Conservation (phyloP, 2,329 filamentous ascomycete species). For the Hymenoscyphus fructigenus region DNA sequence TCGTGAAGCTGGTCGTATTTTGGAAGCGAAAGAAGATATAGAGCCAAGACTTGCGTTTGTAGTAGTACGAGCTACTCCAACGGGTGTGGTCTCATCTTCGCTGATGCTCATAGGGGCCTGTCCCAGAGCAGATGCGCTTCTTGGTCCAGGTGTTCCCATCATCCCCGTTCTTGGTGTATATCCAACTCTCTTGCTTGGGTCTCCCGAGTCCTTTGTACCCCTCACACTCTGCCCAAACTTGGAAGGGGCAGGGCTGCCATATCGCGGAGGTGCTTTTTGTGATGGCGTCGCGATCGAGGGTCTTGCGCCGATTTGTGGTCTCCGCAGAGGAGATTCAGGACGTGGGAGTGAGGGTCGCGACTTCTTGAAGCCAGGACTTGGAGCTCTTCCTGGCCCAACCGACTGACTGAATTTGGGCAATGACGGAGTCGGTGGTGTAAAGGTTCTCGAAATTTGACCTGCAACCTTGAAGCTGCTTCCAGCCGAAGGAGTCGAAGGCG, state of each 20-base stretch:
- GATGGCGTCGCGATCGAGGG: conserved; percentile 57
- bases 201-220: conserved; percentile 52
- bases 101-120: conserved; percentile 46
- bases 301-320: conserved; percentile 56
- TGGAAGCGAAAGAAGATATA: conserved; percentile 53
- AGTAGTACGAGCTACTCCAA: conserved; percentile 48
- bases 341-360: conserved; percentile 77
- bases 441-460: conserved; percentile 50
- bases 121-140: conserved; percentile 61
- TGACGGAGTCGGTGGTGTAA: conserved; percentile 63
- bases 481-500: conserved; percentile 63
- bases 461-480: conserved; percentile 50
- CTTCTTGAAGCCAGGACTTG: conserved; percentile 71
- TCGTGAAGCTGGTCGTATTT: conserved; percentile 47
- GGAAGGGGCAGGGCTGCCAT: conserved; percentile 60
- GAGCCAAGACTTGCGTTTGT: conserved; percentile 56
- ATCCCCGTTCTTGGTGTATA: conserved; percentile 48
- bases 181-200: conserved; percentile 56
- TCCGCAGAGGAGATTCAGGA: conserved; percentile 81
- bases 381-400: conserved; percentile 66
- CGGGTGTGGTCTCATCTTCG: conserved; percentile 59
- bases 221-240: conserved; percentile 65
- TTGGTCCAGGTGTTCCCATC: conserved; percentile 50
- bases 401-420: conserved; percentile 86
- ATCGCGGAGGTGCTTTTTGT: conserved; percentile 53